Base-by-base conservation (phyloP, 352 stramenopile species). In the Phytophthora sp. region DNA sequence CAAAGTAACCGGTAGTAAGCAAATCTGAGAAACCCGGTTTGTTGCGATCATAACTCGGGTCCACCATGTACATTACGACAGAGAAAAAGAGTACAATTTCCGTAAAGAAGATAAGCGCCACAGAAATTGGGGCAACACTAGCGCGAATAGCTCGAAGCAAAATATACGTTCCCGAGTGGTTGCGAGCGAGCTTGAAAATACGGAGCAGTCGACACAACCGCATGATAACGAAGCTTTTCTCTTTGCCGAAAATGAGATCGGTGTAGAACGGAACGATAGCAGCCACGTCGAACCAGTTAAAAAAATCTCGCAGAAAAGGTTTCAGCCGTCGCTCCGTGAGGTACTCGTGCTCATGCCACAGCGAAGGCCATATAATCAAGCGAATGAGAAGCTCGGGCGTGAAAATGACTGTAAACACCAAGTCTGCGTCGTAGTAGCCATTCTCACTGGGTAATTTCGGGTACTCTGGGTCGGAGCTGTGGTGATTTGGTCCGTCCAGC, bases 81-180 rank as follows among this genome's bases (percentile, higher is more conserved):
- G 82, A 86, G 70, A 93, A 93, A 50, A 93, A 84, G 34, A 91
- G 66, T 43, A 91, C 82, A 53, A 92, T 91, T 64, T 91, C 84
- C 50, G 86, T 73, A 39, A 92, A 88, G 69, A 91, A 92, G 48
- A 92, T 91, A 10, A 92, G 71, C 38, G 83, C 81, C 39, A 92
- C 85, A 2, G 83, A 89, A 68, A 92, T 92, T 2, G 81, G 81
- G 24, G 83, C 81, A n/a, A 92, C 62, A 63, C 81, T 91, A 10
- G 81, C 77, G 15, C 74, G 74, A 52, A 92, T 92, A 11, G 83
- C 83, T 51, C 81, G 81, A 24, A 92, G 55, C 39, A 92, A 48
- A 26, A 92, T 91, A 61, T 91, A 92, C 39, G 83, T 92, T 5
- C 83, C 81, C 27, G 83, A 92, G 49, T 91, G 81, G 62, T 91